These are phyloP conservation scores for Takashimella koratensis DNA, from an alignment of 1,284 basidiomycete species.

Conservation along the genomic window DNA sequence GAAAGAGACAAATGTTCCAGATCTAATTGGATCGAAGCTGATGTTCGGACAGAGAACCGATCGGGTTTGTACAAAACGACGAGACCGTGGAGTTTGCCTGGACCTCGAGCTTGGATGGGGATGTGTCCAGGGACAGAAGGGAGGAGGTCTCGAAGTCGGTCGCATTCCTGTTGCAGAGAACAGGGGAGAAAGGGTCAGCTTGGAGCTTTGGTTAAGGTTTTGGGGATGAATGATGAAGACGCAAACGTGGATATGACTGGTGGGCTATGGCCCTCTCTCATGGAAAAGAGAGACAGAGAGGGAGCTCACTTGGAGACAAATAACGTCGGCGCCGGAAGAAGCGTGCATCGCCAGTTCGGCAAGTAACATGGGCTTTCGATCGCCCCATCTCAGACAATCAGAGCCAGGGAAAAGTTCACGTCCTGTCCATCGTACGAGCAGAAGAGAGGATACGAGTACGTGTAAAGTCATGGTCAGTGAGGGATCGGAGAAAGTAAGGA, in stretches of 20 bases:
- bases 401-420: conserved; percentile 74
- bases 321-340: conserved; percentile 64
- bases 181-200: neutral
- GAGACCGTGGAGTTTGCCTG: conserved; percentile 74
- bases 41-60: conserved; percentile 55
- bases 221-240: no score
- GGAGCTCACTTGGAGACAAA: conserved; percentile 72
- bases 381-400: conserved; percentile 68
- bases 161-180: conserved; percentile 44
- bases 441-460: no score
- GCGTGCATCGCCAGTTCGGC: conserved; percentile 62
- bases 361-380: conserved; percentile 70
- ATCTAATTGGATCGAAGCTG: no score
- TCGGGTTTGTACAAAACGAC: conserved; percentile 66
- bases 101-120: conserved; percentile 62
- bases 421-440: conserved; percentile 56
- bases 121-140: conserved; percentile 54
- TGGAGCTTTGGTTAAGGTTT: no score
- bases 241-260: no score
- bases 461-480: no score
- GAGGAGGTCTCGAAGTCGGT: conserved; percentile 64
- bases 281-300: neutral
- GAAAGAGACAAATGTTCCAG: no score
- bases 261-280: no score
- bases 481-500: no score